Base-by-base conservation (phyloP, 331 rosid genomes). In the Telfairia occidentalis region DNA sequence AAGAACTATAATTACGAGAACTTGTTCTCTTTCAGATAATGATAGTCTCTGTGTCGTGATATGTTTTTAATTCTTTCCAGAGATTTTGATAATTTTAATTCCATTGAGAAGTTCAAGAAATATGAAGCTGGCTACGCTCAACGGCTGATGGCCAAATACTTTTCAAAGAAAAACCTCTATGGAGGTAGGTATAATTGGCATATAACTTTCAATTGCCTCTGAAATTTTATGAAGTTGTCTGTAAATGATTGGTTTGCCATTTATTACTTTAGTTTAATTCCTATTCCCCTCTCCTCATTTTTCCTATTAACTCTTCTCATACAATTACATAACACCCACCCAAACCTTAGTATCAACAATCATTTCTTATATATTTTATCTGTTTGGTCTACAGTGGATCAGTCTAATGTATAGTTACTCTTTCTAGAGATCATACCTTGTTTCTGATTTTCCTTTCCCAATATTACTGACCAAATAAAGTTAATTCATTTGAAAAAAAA, bases 121-220 rank as follows among this genome's bases (percentile, higher is more conserved):
- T 86, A 83, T 77, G 87, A 86, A 78, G 82, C 76, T 59, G 87
- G 80, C 75, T 86, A 82, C 81, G 73, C 86, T 38, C 75, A 70
- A 35, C 83, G 86, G 73, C 66, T 86, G 71, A 82, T 77, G 83
- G 86, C 84, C 48, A 86, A 82, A 53, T 86, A 86, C 77, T 86
- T 86, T 79, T 82, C 90, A 7, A 81, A 78, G 50, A 86, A 46
- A 42, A 80, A 82, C 76, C 81, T 86, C 15, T 83, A 84, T 86
- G 87, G 87, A 75, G 90, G 90, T 83, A 66, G 30, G 72, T 72
- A 26, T n/a, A 46, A 9, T 3, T 54, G 74, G 48, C n/a, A 16
- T 23, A 21, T 28, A 58, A 21, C 59, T 37, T 49, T n/a, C 9
- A 35, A 35, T 6, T 71, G 2, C 7, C 28, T 24, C 46, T 73